phyloP scores from a whole-genome alignment of 805 yeast genomes.

The Torulaspora delbrueckii region DNA sequence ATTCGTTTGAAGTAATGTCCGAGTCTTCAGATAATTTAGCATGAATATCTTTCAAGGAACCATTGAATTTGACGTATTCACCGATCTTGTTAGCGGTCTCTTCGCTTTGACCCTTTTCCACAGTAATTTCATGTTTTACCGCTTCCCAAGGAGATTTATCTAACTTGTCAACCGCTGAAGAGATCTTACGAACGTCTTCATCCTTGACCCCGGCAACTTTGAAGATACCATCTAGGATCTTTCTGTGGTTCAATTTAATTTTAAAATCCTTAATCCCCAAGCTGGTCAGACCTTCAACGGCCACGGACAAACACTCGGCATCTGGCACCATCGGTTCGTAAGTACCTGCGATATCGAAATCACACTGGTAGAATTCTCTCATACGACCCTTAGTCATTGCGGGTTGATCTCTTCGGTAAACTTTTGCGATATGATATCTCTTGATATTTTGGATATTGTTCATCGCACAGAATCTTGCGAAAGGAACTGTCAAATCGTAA shows the following conservation, averaged over 20 bases:
- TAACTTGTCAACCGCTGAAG: conserved; percentile 93
- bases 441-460: conserved; percentile 85
- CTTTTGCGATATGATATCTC: conserved; percentile 96
- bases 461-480: conserved; percentile 96
- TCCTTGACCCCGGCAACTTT: conserved; percentile 90
- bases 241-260: conserved; percentile 90
- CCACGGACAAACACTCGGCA: conserved; percentile 75
- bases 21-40: conserved; percentile 53
- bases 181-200: conserved; percentile 88
- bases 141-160: conserved; percentile 95
- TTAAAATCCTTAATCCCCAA: conserved; percentile 87
- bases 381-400: conserved; percentile 99
- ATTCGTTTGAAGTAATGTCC: conserved; percentile 53
- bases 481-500: conserved; percentile 96
- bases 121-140: conserved; percentile 87
- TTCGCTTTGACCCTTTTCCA: conserved; percentile 83
- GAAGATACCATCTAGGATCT: conserved; percentile 92
- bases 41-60: conserved; percentile 63
- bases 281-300: conserved; percentile 78
- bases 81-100: conserved; percentile 93
- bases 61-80: conserved; percentile 79
- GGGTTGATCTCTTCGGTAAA: conserved; percentile 98
- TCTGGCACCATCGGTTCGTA: conserved; percentile 96
- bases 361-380: conserved; percentile 99
- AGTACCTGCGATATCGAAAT: conserved; percentile 91